phyloP scores from a whole-genome alignment of 164 flowering plant genomes.

The Umbellularia californica region DNA sequence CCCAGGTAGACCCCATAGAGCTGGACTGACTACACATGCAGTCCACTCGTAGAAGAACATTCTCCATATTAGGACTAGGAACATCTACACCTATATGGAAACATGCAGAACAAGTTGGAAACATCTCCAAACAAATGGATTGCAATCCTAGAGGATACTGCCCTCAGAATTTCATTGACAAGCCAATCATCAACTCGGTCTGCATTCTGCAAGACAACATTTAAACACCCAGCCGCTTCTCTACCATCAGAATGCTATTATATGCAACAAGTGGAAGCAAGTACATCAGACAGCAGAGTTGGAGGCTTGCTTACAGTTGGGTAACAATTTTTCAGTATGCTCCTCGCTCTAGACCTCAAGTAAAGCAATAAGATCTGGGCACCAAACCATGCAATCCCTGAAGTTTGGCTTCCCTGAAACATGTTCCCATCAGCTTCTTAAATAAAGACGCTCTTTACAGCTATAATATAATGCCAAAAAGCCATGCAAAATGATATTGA shows the following conservation, averaged over 20 bases:
- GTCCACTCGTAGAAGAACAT: not conserved
- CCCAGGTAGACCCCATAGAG: no score
- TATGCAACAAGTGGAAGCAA: not conserved
- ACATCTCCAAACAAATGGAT: not conserved
- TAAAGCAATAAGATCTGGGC: slow-evolving; percentile 52
- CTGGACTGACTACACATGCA: no score
- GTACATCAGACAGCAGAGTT: slow-evolving; percentile 8
- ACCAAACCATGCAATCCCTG: slow-evolving; percentile 63
- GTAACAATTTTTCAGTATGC: slow-evolving; percentile 59
- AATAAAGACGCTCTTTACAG: not conserved
- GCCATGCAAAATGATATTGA: not conserved
- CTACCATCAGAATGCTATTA: not conserved
- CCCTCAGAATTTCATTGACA: slow-evolving; percentile 65
- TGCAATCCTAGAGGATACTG: slow-evolving; percentile 59
- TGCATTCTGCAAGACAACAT: slow-evolving; percentile 42
- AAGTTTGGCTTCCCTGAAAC: slow-evolving; percentile 56
- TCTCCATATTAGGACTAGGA: no score
- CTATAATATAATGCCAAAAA: not conserved
- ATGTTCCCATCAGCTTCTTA: not conserved
- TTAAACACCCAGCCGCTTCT: not conserved
- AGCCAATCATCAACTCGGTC: slow-evolving; percentile 78
- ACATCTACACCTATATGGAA: not conserved
- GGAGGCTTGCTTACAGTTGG: slow-evolving; percentile 51
- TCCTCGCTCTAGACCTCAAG: slow-evolving; percentile 49
- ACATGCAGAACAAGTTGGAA: not conserved